phyloP scores from a whole-genome alignment of 2,329 filamentous ascomycete species.

The Byssoonygena ceratinophila region DNA sequence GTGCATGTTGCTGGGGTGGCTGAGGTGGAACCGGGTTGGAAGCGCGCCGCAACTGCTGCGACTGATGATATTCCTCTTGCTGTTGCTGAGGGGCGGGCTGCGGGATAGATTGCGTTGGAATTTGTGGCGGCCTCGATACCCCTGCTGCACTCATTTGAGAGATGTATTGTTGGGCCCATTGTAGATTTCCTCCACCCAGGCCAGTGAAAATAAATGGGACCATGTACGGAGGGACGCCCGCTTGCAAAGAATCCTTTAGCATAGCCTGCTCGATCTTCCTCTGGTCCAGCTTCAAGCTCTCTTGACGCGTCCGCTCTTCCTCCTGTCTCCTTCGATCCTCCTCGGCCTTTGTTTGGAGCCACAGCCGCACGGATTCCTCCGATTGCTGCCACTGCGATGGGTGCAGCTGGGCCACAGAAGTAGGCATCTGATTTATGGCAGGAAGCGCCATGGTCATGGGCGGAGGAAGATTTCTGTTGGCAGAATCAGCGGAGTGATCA shows the following conservation, averaged over 20 bases:
- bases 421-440: conserved; percentile 36
- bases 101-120: conserved; percentile 43
- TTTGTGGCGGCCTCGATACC: conserved; percentile 28
- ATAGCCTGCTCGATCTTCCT: conserved; percentile 63
- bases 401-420: conserved; percentile 40
- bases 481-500: conserved; percentile 19
- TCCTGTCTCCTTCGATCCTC: conserved; percentile 63
- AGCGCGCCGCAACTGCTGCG: conserved; percentile 12
- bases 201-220: conserved; percentile 65
- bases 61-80: conserved; percentile 18
- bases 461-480: conserved; percentile 48
- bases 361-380: conserved; percentile 61
- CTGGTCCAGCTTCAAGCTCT: conserved; percentile 59
- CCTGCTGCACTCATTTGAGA: conserved; percentile 27
- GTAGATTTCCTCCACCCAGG: conserved; percentile 54
- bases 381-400: conserved; percentile 55
- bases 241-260: conserved; percentile 55
- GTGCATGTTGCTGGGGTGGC: conserved; percentile 16
- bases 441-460: conserved; percentile 55
- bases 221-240: conserved; percentile 63
- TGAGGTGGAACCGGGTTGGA: conserved; percentile 16
- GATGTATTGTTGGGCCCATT: conserved; percentile 59
- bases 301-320: conserved; percentile 56
- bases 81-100: conserved; percentile 30
- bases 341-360: conserved; percentile 60